Evolutionary conservation across 2,329 filamentous ascomycete genomes (phyloP).

Genomic region (Shiraia bambusicola): DNA sequence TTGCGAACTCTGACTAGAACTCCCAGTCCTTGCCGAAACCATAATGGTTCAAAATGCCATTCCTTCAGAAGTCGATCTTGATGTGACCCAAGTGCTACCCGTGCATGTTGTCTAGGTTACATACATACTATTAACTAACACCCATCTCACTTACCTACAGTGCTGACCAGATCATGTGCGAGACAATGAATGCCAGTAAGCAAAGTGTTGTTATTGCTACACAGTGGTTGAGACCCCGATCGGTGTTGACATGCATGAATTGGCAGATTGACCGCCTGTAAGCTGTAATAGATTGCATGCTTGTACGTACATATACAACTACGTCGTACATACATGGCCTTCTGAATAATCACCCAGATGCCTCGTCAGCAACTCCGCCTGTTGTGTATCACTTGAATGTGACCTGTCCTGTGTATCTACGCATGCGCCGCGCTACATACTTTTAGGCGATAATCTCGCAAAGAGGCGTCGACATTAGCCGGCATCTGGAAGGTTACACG

Average conservation of each 20-base stretch:
- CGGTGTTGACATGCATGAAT: slow-evolving; percentile 6
- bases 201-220: slow-evolving; percentile 2
- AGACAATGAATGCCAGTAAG: slow-evolving; percentile 5
- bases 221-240: slow-evolving; percentile 5
- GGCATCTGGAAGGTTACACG: slow-evolving; percentile 9
- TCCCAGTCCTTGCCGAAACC: too few relatives aligned
- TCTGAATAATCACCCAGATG: background rate
- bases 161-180: background rate
- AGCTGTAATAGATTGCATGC: background rate
- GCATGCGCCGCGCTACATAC: slow-evolving; percentile 6
- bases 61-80: too few relatives aligned
- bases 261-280: background rate
- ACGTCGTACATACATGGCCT: too few relatives aligned
- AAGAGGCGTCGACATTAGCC: slow-evolving; percentile 8
- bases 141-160: background rate
- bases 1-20: too few relatives aligned
- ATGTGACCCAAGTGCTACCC: too few relatives aligned
- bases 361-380: background rate
- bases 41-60: too few relatives aligned
- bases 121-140: too few relatives aligned
- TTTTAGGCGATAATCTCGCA: slow-evolving; percentile 1
- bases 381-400: background rate
- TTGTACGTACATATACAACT: background rate
- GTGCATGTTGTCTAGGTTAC: too few relatives aligned
- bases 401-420: background rate